Conservation (phyloP, 2,329 filamentous ascomycete genomes). For the Colletotrichum sp. region DNA sequence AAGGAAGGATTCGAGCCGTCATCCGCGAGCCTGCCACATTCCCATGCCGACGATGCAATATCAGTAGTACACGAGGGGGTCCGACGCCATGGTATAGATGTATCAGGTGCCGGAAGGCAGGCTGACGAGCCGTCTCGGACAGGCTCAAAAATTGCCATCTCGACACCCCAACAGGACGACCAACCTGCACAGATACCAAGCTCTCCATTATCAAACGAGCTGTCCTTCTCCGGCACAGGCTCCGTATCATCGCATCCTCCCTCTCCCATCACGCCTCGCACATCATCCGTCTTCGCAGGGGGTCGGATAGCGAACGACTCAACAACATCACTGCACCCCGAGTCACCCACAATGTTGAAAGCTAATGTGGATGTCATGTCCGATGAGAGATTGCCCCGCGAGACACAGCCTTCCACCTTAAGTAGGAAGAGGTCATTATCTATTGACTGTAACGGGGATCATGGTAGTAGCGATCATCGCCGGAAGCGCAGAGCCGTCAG, state of each 20-base stretch:
- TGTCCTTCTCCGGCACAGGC: background rate
- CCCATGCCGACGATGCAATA: background rate
- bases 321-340: background rate
- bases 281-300: background rate
- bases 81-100: background rate
- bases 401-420: background rate
- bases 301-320: background rate
- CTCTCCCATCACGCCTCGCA: background rate
- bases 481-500: background rate
- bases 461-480: background rate
- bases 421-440: background rate
- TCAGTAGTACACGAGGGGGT: background rate
- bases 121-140: background rate
- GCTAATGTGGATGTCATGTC: background rate
- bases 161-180: background rate
- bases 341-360: background rate
- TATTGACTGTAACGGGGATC: background rate
- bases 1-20: background rate
- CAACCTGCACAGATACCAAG: background rate
- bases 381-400: background rate
- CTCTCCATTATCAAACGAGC: background rate
- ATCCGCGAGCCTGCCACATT: background rate
- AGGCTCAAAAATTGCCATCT: background rate
- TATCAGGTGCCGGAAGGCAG: background rate
- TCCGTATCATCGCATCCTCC: background rate